Evolutionary conservation across 768 basidiomycete species (phyloP).

Genomic region (Auricularia heimuer): DNA sequence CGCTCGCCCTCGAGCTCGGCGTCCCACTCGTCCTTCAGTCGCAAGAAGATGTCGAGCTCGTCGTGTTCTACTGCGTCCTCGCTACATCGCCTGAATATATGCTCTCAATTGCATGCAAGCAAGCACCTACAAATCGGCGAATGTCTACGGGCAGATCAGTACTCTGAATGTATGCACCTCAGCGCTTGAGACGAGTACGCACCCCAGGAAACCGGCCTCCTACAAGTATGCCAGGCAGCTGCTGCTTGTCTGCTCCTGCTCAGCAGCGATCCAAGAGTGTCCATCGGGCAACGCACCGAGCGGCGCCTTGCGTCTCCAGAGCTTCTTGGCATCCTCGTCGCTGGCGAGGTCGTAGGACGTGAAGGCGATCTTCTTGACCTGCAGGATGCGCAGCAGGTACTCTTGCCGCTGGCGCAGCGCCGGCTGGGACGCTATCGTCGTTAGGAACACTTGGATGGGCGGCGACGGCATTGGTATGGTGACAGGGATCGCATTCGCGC

Average conservation of each 20-base stretch:
- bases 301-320: conserved; percentile 80
- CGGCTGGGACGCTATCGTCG: conserved; percentile 80
- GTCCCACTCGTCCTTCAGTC: conserved; percentile 63
- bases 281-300: conserved; percentile 28
- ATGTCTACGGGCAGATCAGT: conserved; percentile 36
- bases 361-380: conserved; percentile 78
- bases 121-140: conserved; percentile 57
- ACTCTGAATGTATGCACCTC: not conserved
- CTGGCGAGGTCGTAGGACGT: conserved; percentile 78
- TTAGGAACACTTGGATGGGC: conserved; percentile 73
- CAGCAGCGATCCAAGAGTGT: not conserved
- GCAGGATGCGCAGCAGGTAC: conserved; percentile 70
- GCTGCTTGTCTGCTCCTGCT: conserved; percentile 56
- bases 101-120: not conserved
- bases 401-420: conserved; percentile 75
- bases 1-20: conserved; percentile 47
- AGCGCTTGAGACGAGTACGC: conserved; percentile 21
- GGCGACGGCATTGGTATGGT: conserved; percentile 54
- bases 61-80: conserved; percentile 79
- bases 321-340: conserved; percentile 65
- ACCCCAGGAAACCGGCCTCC: conserved; percentile 72
- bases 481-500: not conserved
- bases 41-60: conserved; percentile 62
- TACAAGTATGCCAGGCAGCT: conserved; percentile 74
- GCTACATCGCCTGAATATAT: conserved; percentile 27